Evolutionary conservation across 176 grass and related monocot species (phyloP).

Genomic region (Aegilops bicornis): DNA sequence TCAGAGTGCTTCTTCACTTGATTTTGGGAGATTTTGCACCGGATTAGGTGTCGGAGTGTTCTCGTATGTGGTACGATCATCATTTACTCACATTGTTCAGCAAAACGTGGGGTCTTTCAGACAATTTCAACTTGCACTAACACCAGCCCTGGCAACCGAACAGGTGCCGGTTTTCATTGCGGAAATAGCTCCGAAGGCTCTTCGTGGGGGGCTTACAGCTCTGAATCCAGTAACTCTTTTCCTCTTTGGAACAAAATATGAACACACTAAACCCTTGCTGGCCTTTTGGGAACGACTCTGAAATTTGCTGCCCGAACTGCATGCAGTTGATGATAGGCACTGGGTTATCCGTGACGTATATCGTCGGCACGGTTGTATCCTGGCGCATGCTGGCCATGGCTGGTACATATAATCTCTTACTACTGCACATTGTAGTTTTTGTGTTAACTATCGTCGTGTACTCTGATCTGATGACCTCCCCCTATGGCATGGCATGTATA

Average conservation of each 20-base stretch:
- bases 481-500: background rate
- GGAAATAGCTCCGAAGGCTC: constrained; percentile 62
- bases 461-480: background rate
- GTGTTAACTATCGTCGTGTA: no score
- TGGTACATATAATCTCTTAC: background rate
- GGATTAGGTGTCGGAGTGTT: constrained; percentile 58
- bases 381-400: constrained; percentile 44
- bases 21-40: constrained; percentile 49
- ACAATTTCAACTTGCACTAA: background rate
- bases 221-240: constrained; percentile 46
- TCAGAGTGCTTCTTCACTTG: constrained; percentile 43
- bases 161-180: constrained; percentile 76
- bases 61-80: constrained; percentile 53
- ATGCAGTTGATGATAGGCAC: constrained; percentile 44
- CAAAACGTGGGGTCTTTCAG: background rate
- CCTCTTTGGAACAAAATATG: background rate
- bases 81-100: background rate
- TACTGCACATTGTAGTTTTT: no score
- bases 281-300: background rate
- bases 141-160: background rate
- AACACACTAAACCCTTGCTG: background rate
- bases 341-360: constrained; percentile 43
- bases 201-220: constrained; percentile 59
- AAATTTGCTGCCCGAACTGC: background rate
- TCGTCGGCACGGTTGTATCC: constrained; percentile 41